Evolutionary conservation across 2,329 filamentous ascomycete species (phyloP), one percentile per base, ranked within the genome.

Genomic region (Curvularia verruculosa): DNA sequence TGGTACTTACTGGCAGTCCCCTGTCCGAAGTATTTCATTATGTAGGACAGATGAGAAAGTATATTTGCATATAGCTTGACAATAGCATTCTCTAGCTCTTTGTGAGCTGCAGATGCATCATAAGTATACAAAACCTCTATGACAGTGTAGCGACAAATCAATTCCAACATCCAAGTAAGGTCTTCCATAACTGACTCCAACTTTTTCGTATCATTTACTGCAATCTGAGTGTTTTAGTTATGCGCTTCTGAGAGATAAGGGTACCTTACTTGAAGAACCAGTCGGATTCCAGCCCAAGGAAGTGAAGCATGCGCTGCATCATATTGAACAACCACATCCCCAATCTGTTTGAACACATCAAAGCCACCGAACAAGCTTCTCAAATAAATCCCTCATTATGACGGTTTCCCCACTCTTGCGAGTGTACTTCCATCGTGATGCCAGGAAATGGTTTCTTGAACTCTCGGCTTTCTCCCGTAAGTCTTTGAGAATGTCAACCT

Each of bases 221-320:
- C 43, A 21, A 29, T 15, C 43, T 31, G 26, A 7, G 0, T 21
- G 8, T 6, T 10, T 45, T 18, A 45, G 21, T 13, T 3, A 29
- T 3, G 7, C 29, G 3, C 10, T 31, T 21, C 9, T 21, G 18
- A 18, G 18, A 31, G 3, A 5, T 24, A 15, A 13, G 47, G 10
- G 50, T 64, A 36, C 58, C 55, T 34, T 49, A 71, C 75, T 50
- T 73, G 63, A 5, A 77, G 65, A 19, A 77, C 47, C 40, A 75
- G 63, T 9, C 71, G 65, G 46, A 76, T 56, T 13, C 58, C 68
- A 28, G 71, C 69, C 72, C 68, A 78, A 15, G 70, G 74, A 36
- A 77, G 62, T 26, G 66, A 63, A 18, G 71, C 70, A 63, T 75
- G 70, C 10, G 54, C 63, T 2, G 74, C 70, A 52, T 76, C 68